These are phyloP conservation scores for Lentinula boryana DNA, from an alignment of 768 basidiomycete species.

Conservation along the genomic window DNA sequence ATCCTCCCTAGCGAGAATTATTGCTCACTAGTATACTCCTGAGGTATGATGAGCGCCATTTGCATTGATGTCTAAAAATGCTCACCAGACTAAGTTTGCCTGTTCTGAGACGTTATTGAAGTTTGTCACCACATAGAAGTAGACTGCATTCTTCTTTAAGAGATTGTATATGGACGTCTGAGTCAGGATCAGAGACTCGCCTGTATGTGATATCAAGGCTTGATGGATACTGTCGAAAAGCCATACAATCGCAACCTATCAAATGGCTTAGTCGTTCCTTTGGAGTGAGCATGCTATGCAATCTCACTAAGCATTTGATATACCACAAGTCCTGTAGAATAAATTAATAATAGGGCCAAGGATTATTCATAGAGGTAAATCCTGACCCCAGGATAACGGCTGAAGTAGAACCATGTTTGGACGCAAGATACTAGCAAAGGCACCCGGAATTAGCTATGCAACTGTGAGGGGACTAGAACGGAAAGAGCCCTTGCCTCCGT, in stretches of 20 bases:
- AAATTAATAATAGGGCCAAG: background rate
- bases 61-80: background rate
- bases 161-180: background rate
- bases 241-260: slow-evolving; percentile 43
- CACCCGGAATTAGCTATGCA: background rate
- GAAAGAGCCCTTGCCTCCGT: slow-evolving; percentile 36
- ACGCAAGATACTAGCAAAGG: slow-evolving; percentile 41
- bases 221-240: slow-evolving; percentile 49
- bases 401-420: slow-evolving; percentile 52
- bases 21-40: slow-evolving; percentile 47
- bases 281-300: background rate
- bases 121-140: slow-evolving; percentile 47
- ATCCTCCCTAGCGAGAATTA: background rate
- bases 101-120: slow-evolving; percentile 37
- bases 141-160: slow-evolving; percentile 27
- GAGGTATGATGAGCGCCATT: background rate
- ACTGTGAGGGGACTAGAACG: background rate
- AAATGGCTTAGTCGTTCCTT: background rate
- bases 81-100: slow-evolving; percentile 41
- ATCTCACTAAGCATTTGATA: slow-evolving; percentile 40
- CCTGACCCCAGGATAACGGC: slow-evolving; percentile 35
- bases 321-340: slow-evolving; percentile 39
- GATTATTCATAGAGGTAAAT: background rate
- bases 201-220: slow-evolving; percentile 46
- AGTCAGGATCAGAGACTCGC: slow-evolving; percentile 19